Conservation (phyloP, 768 basidiomycete genomes). For the Mycena polygramma region DNA sequence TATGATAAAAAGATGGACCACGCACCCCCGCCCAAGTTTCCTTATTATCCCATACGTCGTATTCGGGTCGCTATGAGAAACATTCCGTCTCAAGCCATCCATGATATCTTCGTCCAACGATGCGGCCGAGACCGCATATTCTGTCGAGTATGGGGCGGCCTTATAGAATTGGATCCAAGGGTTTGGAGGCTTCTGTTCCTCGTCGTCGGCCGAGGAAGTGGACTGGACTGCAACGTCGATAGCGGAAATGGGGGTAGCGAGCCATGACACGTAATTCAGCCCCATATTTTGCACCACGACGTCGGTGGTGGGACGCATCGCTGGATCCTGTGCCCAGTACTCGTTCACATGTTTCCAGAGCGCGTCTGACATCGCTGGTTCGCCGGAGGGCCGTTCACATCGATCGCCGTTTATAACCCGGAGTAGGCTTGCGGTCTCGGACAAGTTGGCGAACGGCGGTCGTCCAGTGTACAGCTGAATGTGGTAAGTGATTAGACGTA, state of each 20-base stretch:
- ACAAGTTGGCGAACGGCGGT: conserved; percentile 23
- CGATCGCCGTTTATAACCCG: conserved; percentile 22
- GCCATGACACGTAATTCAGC: background rate
- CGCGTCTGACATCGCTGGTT: conserved; percentile 10
- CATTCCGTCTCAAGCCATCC: conserved; percentile 93
- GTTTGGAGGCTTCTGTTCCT: background rate
- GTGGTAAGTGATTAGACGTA: no score
- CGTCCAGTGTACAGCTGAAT: conserved; percentile 31
- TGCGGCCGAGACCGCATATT: background rate
- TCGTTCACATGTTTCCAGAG: conserved; percentile 18
- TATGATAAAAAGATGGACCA: conserved; percentile 36
- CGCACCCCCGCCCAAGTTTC: conserved; percentile 98
- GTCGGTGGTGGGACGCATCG: background rate
- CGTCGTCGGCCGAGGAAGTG: no score
- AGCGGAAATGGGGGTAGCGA: background rate
- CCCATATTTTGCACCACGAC: background rate
- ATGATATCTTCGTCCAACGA: conserved; percentile 67
- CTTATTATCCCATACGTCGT: conserved; percentile 94
- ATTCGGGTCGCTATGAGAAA: conserved; percentile 89
- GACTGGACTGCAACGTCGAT: background rate
- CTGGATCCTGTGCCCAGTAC: conserved; percentile 19
- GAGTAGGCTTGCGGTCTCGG: conserved; percentile 19
- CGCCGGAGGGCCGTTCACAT: conserved; percentile 14
- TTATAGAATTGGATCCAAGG: conserved; percentile 3
- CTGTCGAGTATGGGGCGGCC: background rate